Evolutionary conservation across 1,284 basidiomycete species (phyloP), one percentile per base, ranked within the genome.

Genomic region (Cutaneotrichosporon spelunceum): DNA sequence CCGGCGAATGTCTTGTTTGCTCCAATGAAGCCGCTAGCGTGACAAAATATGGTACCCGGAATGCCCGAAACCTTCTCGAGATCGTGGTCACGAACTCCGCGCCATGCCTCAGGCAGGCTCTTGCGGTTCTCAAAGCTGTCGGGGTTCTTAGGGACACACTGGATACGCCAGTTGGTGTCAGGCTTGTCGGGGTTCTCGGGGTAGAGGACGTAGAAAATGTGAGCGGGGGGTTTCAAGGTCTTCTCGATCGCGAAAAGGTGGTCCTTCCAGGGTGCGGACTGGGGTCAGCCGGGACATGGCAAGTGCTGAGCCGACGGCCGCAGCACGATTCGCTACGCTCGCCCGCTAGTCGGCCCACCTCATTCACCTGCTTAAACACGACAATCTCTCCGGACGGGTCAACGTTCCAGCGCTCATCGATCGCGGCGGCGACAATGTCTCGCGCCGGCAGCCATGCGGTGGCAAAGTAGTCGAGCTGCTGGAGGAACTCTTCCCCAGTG

Each of bases 21-120:
- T 71, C 93, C 96, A 72, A 94, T 98, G 76, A 99, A 99, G 3
- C 95, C 95, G 62, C 88, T 89, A 1, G 93, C 91, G 79, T 99
- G 95, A 29, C 94, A 88, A 75, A 99, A 99, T 60, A 97, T 86
- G 58, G 93, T 86, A 1, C 88, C 91, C 0, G 86, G 84, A 65
- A 98, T 87, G 2, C 91, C 92, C 13, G 86, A 87, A 14, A 86
- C 79, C 67, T 87, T 81, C 53, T 86, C 88, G 49, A 99, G 81
- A 55, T 84, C 83, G 10, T 89, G 87, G 75, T 99, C 96, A 49
- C 96, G 84, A 44, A 95, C 79, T 10, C 96, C 95, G 65, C 94
- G 84, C 95, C 96, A 99, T 62, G 83, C 82, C 78, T 97, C 93
- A 2, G 96, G 95, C 42, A 99, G 82, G 1, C 92, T 87, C 77